These are phyloP conservation scores for Podaxis mareebaensis DNA, from an alignment of 768 basidiomycete genomes.

Conservation along the genomic window DNA sequence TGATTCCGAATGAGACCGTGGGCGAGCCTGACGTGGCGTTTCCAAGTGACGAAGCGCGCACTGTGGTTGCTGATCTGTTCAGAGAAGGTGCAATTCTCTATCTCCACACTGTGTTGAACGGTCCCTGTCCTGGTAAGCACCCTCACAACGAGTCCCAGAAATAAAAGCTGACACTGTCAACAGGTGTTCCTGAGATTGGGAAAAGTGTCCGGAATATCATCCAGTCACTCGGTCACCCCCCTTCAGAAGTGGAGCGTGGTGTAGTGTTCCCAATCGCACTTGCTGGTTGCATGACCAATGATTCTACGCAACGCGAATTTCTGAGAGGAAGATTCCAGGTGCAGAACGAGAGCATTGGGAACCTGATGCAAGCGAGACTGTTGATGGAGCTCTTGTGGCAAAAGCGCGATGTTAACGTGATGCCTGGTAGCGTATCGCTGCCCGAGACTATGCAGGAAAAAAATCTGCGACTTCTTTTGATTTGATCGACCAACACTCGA, in stretches of 20 bases:
- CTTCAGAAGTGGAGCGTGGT: conserved; percentile 63
- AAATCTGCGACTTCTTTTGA: conserved; percentile 48
- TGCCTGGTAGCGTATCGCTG: conserved; percentile 44
- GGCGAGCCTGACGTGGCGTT: conserved; percentile 27
- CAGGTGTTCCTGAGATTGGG: conserved; percentile 74
- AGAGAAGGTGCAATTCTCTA: conserved; percentile 67
- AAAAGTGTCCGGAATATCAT: conserved; percentile 56
- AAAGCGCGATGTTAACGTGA: conserved; percentile 47
- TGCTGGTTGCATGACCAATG: conserved; percentile 73
- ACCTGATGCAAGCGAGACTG: conserved; percentile 54
- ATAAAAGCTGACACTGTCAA: conserved; percentile 9
- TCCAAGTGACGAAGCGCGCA: conserved; percentile 46
- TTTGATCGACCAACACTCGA: conserved; percentile 32
- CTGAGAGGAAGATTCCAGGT: conserved; percentile 56
- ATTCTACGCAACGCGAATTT: conserved; percentile 55
- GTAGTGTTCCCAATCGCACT: conserved; percentile 75
- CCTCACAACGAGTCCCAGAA: background rate
- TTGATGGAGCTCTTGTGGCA: conserved; percentile 75
- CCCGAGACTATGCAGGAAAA: conserved; percentile 58
- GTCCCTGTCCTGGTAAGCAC: conserved; percentile 63
- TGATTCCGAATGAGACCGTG: conserved; percentile 31
- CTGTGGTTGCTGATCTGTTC: conserved; percentile 55
- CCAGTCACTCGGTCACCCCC: conserved; percentile 53
- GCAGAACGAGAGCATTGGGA: conserved; percentile 60
- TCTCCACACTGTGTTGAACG: conserved; percentile 70